Evolutionary conservation across 495 filamentous ascomycete genomes (phyloP).

Genomic region (Immersiella caudata): DNA sequence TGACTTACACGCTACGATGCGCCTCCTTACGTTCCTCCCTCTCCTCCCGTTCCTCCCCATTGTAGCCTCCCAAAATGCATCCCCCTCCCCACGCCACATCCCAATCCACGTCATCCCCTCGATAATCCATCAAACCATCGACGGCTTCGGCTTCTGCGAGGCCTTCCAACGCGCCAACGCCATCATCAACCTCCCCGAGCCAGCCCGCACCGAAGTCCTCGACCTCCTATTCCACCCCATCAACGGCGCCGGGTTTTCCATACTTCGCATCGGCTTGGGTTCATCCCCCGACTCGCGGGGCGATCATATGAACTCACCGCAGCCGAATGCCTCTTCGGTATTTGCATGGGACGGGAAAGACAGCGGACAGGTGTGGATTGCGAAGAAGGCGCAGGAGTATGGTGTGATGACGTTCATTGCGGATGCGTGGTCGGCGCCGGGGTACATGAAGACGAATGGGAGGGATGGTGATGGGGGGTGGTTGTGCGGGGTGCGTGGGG

Average conservation of each 20-base stretch:
- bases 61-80: too few species aligned
- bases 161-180: slow-evolving; percentile 53
- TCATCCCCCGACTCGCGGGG: slow-evolving; percentile 27
- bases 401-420: slow-evolving; percentile 53
- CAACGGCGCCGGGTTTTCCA: slow-evolving; percentile 54
- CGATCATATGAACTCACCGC: slow-evolving; percentile 43
- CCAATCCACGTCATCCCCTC: background rate
- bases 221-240: slow-evolving; percentile 53
- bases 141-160: slow-evolving; percentile 55
- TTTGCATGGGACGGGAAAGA: slow-evolving; percentile 50
- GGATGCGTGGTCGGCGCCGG: slow-evolving; percentile 59
- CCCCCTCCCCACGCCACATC: background rate
- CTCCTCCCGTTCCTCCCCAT: too few species aligned
- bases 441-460: slow-evolving; percentile 61
- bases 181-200: slow-evolving; percentile 37
- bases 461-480: slow-evolving; percentile 47
- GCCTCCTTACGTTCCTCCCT: too few species aligned
- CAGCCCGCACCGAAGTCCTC: slow-evolving; percentile 39
- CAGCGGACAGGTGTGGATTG: slow-evolving; percentile 53
- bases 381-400: slow-evolving; percentile 48
- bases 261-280: slow-evolving; percentile 56
- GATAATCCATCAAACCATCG: slow-evolving; percentile 42
- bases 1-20: too few species aligned
- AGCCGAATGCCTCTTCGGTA: slow-evolving; percentile 40
- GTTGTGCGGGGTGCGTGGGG: slow-evolving; percentile 51